Base-by-base conservation (phyloP, 1,284 basidiomycete genomes). In the Pseudozyma tsukubaensis region DNA sequence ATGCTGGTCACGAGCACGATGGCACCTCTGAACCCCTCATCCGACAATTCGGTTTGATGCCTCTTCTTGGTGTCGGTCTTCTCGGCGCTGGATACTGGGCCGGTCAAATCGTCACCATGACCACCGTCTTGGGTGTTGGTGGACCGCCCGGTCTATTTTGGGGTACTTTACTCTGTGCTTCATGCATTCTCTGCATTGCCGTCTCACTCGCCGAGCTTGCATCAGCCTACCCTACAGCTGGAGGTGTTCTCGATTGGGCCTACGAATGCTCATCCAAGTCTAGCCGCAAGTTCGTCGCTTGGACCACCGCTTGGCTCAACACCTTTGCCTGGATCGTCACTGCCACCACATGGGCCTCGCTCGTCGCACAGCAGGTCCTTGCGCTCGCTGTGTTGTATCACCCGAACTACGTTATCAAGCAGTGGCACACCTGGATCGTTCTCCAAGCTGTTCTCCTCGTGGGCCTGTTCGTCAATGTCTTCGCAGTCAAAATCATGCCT, bases 81-180 rank as follows among this genome's bases (percentile, higher is more conserved):
- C 64, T 66, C n/a, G 64, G 64, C 19, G 64, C 64, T 14, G 64
- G 64, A 12, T 66, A 66, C 58, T 66, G 64, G 64, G 64, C 58
- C 1, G 64, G 64, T 11, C 64, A 66, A 37, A 66, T 66, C n/a
- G 64, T 66, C 14, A 66, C 64, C 40, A 66, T 66, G 64, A 57
- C 53, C 37, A 66, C 64, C 32, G 64, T 66, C 9, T 37, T 66
- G 21, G 50, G 64, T 44, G 58, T 66, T 19, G 64, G 64, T 19
- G 64, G 64, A 3, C 64, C 64, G 6, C 64, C 64, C 18, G 64
- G 64, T 43, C 64, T 66, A 13, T 66, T 60, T 35, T 59, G 64
- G 64, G 64, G 64, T 11, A 66, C 50, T 9, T 60, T 66, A 18
- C 34, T 66, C 24, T 66, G 64, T 37, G 57, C 64, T 0, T 59